Evolutionary conservation across 192 early-diverging fungal species (phyloP), one percentile per base, ranked within the genome.

Genomic region (Phycomyces blakesleeanus): DNA sequence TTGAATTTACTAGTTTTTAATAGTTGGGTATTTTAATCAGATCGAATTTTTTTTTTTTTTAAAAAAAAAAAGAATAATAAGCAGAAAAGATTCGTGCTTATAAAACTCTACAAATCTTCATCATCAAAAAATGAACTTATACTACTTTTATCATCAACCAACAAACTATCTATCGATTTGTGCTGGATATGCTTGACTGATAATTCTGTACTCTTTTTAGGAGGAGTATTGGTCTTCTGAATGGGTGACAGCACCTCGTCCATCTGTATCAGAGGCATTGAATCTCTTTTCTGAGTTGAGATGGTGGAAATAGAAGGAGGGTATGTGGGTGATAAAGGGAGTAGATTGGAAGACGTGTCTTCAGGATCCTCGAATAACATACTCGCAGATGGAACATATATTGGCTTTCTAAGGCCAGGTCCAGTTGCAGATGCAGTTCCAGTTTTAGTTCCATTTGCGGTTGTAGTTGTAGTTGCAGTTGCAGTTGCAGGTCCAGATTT

Each of bases 351-450:
- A 1, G 52, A 16, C 5, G 55, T 56, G 40, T 69, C 67, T 34
- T 69, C 67, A 3, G 67, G 67, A 51, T 69, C 67, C 40, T 63
- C 67, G 47, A 69, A 69, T 7, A 69, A 18, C 0, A 59, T 69
- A 57, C 67, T 59, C 22, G 67, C 5, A 25, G 56, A 52, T 18
- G 60, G 59, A 12, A 47, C 44, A 47, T 47, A 11, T 3, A 47
- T 47, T 47, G 44, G 44, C 11, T 47, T 47, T 18, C 44, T 47
- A n/a, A 18, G 3, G 29, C 29, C 29, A 47, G 44, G 12, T 47
- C 15, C 12, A 47, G 40, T 41, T 41, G 40, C 6, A 10, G 40
- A 10, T 41, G 6, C 14, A 6, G 14, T 10, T n/a, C n/a, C n/a
- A n/a, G n/a, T n/a, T n/a, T n/a, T n/a, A n/a, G 14, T 24, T 24